phyloP scores from a whole-genome alignment of 1,284 basidiomycete species.

The Moesziomyces parantarcticus region DNA sequence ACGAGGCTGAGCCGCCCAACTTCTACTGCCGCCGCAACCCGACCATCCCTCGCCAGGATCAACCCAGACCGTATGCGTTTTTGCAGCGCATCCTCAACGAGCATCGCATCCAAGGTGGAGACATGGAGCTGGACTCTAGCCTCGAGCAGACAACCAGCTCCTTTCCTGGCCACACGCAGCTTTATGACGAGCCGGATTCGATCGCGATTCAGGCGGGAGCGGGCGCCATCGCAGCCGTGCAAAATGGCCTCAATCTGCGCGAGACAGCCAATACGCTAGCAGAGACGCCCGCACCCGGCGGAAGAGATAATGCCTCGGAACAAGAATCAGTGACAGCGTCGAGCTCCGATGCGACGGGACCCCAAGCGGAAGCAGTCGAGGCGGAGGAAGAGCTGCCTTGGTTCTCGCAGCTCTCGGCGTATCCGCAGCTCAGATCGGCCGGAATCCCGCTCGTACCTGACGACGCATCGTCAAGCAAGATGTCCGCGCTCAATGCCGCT shows the following conservation, averaged over 20 bases:
- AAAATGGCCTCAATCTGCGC: constrained; percentile 36
- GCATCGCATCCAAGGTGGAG: constrained; percentile 22
- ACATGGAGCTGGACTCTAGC: constrained; percentile 5
- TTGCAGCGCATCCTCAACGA: constrained; percentile 47
- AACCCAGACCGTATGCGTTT: constrained; percentile 42
- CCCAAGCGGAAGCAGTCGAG: background rate
- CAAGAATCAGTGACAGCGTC: background rate
- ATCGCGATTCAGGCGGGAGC: constrained; percentile 21
- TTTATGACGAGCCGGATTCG: constrained; percentile 11
- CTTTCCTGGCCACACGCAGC: background rate
- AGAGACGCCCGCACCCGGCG: constrained; percentile 8
- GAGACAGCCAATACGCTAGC: constrained; percentile 30
- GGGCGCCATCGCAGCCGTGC: constrained; percentile 26
- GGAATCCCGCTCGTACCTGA: constrained; percentile 43
- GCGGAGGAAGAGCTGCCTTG: constrained; percentile 50
- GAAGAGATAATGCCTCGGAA: background rate
- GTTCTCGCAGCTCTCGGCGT: constrained; percentile 56
- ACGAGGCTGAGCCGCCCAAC: constrained; percentile 31
- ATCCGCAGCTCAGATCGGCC: constrained; percentile 51
- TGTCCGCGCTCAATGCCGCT: constrained; percentile 6
- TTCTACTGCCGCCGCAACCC: constrained; percentile 48
- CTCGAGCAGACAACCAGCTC: constrained; percentile 3
- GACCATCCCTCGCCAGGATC: constrained; percentile 35
- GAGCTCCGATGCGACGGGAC: background rate
- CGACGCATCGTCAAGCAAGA: constrained; percentile 25